These are phyloP conservation scores for Dactylis glomerata DNA, from an alignment of 176 grass and related monocot species.

Conservation along the genomic window DNA sequence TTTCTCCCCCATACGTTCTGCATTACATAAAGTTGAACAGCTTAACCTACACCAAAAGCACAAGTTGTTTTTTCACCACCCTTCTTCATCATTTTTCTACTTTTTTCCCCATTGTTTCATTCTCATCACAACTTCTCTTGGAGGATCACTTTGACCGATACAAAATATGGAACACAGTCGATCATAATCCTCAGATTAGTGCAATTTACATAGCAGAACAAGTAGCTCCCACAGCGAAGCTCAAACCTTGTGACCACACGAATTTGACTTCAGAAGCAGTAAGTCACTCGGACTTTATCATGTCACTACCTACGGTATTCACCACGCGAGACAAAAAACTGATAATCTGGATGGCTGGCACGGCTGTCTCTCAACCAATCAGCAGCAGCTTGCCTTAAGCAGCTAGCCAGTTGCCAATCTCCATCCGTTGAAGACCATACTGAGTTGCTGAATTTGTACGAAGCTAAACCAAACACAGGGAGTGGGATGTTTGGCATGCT, in stretches of 20 bases:
- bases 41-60: background rate
- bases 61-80: background rate
- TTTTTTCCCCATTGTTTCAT: background rate
- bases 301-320: constrained; percentile 23
- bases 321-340: constrained; percentile 45
- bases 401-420: constrained; percentile 37
- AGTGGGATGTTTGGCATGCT: constrained; percentile 25
- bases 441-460: constrained; percentile 52
- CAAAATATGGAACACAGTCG: constrained; percentile 13
- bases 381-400: constrained; percentile 41
- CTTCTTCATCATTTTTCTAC: background rate
- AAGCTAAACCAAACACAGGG: constrained; percentile 47
- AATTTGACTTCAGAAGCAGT: background rate
- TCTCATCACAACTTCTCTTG: background rate
- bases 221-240: background rate
- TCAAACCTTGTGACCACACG: background rate
- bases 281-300: background rate
- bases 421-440: constrained; percentile 41
- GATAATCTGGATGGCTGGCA: constrained; percentile 47
- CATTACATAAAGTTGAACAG: background rate
- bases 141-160: background rate
- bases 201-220: constrained; percentile 15
- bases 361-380: constrained; percentile 32
- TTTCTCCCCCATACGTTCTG: too few relatives aligned
- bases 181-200: background rate